phyloP scores from a whole-genome alignment of 768 basidiomycete genomes.

The Polyporus arcularius region DNA sequence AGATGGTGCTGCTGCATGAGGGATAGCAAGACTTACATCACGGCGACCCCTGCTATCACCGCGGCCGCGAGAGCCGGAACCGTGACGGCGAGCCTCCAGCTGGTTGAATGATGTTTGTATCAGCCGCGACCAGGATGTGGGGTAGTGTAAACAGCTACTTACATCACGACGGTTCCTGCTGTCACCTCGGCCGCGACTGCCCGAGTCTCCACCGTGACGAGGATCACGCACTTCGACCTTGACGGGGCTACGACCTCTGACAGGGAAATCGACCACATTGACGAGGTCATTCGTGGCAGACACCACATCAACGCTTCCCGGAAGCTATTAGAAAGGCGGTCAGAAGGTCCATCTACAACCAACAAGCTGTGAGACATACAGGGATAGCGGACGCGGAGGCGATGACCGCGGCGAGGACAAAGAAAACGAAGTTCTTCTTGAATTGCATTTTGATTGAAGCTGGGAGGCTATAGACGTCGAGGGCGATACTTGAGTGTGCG shows the following conservation, averaged over 20 bases:
- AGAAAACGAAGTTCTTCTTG: conserved; percentile 37
- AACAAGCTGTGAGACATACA: conserved; percentile 19
- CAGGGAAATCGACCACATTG: not conserved
- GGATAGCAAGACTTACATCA: not conserved
- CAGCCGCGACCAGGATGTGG: no score
- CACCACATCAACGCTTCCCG: not conserved
- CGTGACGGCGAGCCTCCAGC: conserved; percentile 14
- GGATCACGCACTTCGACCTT: conserved; percentile 10
- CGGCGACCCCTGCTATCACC: conserved; percentile 3
- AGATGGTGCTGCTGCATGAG: no score
- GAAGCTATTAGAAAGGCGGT: not conserved
- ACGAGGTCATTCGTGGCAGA: not conserved
- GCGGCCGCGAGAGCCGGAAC: conserved; percentile 5
- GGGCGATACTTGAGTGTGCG: not conserved
- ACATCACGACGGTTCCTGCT: conserved; percentile 2
- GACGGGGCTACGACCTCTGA: conserved; percentile 4
- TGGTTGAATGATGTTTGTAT: not conserved
- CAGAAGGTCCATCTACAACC: not conserved
- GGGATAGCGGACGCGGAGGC: conserved; percentile 33
- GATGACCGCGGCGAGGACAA: conserved; percentile 36
- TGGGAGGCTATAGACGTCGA: not conserved
- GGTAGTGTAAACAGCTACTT: no score
- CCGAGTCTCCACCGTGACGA: conserved; percentile 10
- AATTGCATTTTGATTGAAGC: conserved; percentile 31
- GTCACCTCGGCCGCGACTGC: conserved; percentile 1